phyloP scores from a whole-genome alignment of 352 stramenopile species.

The Pythium biforme region DNA sequence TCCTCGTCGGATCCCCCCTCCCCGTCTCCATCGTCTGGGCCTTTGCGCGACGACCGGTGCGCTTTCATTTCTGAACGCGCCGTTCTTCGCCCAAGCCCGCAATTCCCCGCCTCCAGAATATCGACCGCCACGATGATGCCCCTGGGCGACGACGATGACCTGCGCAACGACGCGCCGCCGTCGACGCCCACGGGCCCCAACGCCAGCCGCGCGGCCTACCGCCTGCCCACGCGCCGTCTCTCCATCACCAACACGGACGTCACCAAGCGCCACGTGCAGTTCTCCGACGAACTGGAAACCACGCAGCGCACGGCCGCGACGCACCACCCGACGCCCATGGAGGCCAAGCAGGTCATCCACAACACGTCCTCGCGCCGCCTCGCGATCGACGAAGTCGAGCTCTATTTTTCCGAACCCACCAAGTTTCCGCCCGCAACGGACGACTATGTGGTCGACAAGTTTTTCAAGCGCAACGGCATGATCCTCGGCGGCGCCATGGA shows the following conservation, averaged over 20 bases:
- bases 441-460: conserved; percentile 36
- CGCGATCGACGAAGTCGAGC: conserved; percentile 27
- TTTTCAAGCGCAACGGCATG: conserved; percentile 44
- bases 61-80: conserved; percentile 17
- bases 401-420: conserved; percentile 27
- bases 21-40: neutral
- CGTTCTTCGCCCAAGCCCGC: neutral
- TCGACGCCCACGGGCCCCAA: neutral
- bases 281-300: conserved; percentile 33
- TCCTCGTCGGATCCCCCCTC: neutral
- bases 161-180: conserved; percentile 6
- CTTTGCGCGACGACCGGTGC: neutral
- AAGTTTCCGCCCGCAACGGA: conserved; percentile 21
- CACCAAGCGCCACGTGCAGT: conserved; percentile 42
- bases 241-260: conserved; percentile 19
- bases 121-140: conserved; percentile 16
- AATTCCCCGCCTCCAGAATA: neutral
- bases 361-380: conserved; percentile 25
- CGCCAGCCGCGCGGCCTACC: conserved; percentile 7
- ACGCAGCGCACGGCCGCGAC: conserved; percentile 20
- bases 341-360: conserved; percentile 27
- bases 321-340: conserved; percentile 24
- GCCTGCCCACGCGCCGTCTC: conserved; percentile 8
- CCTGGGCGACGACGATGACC: conserved; percentile 21
- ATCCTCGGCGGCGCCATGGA: conserved; percentile 54